Conservation (phyloP, 2,329 filamentous ascomycete species). For the Cryphonectria radicalis region DNA sequence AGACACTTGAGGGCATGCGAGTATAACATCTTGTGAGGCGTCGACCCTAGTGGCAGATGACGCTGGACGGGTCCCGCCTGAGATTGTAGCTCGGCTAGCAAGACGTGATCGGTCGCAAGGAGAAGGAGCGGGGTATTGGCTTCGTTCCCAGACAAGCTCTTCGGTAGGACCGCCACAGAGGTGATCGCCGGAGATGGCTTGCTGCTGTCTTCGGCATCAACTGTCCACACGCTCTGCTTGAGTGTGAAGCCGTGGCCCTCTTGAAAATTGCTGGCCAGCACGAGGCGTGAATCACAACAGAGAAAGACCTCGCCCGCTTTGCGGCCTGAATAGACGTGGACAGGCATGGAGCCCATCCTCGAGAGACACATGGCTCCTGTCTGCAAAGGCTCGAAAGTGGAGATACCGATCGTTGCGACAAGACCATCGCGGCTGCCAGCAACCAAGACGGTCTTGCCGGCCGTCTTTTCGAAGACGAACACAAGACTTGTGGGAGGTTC, state of each 20-base stretch:
- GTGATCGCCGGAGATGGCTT: conserved; percentile 53
- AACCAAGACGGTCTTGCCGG: conserved; percentile 40
- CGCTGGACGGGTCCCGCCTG: conserved; percentile 54
- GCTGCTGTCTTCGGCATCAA: conserved; percentile 52
- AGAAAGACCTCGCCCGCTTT: conserved; percentile 43
- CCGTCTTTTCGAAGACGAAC: conserved; percentile 36
- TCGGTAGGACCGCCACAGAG: conserved; percentile 49
- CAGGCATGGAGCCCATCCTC: conserved; percentile 38
- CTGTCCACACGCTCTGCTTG: conserved; percentile 55
- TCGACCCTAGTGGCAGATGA: conserved; percentile 51
- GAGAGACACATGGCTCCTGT: conserved; percentile 27
- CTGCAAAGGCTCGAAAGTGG: conserved; percentile 31
- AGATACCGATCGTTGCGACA: conserved; percentile 45
- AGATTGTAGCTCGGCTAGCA: conserved; percentile 57
- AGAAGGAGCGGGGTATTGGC: conserved; percentile 53
- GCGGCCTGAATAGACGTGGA: conserved; percentile 32
- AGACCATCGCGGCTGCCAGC: conserved; percentile 58
- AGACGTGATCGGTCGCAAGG: conserved; percentile 53
- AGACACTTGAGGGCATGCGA: conserved; percentile 57
- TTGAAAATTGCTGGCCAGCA: conserved; percentile 46
- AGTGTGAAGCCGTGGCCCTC: conserved; percentile 43
- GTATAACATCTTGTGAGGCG: conserved; percentile 58
- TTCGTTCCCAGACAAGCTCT: conserved; percentile 44
- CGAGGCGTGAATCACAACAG: conserved; percentile 53
- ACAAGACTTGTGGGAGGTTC: conserved; percentile 51